Evolutionary conservation across 805 yeast genomes (phyloP), one percentile per base, ranked within the genome.

Genomic region (Hanseniaspora thailandica): DNA sequence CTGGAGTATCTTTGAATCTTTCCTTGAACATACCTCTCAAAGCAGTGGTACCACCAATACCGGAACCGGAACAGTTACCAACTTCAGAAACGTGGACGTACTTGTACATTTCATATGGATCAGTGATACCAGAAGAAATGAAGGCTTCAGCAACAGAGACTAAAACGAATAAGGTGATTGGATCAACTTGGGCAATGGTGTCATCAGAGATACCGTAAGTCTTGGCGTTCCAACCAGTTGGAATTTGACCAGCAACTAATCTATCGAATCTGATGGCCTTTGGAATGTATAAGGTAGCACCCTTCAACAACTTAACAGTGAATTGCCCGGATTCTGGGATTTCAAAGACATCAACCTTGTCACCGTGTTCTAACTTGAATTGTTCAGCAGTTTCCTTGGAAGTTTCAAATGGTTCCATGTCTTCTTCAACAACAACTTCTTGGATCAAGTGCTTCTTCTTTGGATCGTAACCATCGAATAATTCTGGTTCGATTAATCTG

Each of bases 41-140:
- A 51, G 99, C 98, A 62, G 84, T 69, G 63, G 90, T 94, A 83
- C 99, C 99, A 73, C 99, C 99, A 95, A 93, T 90, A 80, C 99
- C 99, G 55, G 97, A 88, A 75, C 99, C 99, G 47, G 96, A 84
- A 78, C 97, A 89, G 79, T 90, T 94, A 75, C 98, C 99, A 61
- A 93, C 88, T 72, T 93, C 97, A 45, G 97, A 88, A 55, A 93
- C 95, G 70, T 93, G 99, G 48, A 94, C 95, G 68, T 93, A 94
- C 73, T 90, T 83, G 78, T 93, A 93, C 77, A 94, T 87, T 75
- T 93, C 99, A 69, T 88, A 93, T 59, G 99, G 98, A 69, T 93
- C 98, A 56, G 96, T 87, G 64, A 93, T 74, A 83, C 99, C 99
- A 59, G 97, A 79, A 55, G 90, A 72, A 61, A 93, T 76, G 61